Conservation (phyloP, 805 yeast genomes). For the Candida cerambycidarum region DNA sequence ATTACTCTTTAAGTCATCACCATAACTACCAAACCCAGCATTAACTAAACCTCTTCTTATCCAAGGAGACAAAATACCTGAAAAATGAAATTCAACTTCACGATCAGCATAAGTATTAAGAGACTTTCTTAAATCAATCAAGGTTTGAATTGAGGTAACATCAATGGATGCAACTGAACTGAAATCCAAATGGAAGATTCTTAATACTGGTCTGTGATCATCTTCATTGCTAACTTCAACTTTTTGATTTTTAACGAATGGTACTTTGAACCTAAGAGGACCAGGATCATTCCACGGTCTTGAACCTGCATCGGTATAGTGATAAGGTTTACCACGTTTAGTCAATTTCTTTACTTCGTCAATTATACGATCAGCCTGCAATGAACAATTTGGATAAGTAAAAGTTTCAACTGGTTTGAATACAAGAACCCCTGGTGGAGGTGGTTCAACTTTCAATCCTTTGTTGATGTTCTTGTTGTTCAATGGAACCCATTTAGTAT, state of each 20-base stretch:
- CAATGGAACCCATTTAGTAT: conserved; percentile 71
- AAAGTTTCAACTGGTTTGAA: conserved; percentile 81
- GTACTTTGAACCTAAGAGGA: conserved; percentile 43
- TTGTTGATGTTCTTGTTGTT: conserved; percentile 51
- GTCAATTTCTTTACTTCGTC: conserved; percentile 66
- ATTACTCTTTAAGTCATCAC: conserved; percentile 40
- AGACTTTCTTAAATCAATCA: conserved; percentile 74
- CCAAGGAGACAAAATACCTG: conserved; percentile 86
- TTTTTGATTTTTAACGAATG: conserved; percentile 18
- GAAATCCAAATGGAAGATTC: conserved; percentile 78
- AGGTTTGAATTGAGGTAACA: conserved; percentile 73
- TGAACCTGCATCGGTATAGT: conserved; percentile 45
- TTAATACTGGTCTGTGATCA: conserved; percentile 63
- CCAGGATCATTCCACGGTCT: conserved; percentile 94
- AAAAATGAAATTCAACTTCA: conserved; percentile 86
- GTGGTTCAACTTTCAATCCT: conserved; percentile 60
- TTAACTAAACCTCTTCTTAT: conserved; percentile 70
- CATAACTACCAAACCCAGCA: conserved; percentile 72
- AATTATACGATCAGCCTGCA: conserved; percentile 65
- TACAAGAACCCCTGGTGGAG: conserved; percentile 90
- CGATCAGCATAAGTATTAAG: conserved; percentile 72
- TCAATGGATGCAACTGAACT: conserved; percentile 74
- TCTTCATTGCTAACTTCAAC: conserved; percentile 17
- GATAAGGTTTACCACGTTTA: conserved; percentile 54
- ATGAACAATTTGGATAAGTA: conserved; percentile 77